phyloP scores from a whole-genome alignment of 495 filamentous ascomycete species.

The Arthonia radiata region DNA sequence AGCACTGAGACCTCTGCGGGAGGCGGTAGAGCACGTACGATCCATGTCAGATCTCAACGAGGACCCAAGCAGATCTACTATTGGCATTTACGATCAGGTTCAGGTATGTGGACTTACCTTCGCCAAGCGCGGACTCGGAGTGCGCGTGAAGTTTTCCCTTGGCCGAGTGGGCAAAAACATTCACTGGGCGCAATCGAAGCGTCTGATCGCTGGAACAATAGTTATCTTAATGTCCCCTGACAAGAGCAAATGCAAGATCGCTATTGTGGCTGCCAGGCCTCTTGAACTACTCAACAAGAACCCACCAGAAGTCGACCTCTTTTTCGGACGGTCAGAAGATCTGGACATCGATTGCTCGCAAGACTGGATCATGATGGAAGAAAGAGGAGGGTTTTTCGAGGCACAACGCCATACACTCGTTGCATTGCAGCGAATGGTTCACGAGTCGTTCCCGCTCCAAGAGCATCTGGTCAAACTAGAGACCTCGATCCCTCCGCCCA shows the following conservation, averaged over 20 bases:
- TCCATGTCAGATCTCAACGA: constrained; percentile 18
- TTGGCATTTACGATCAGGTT: constrained; percentile 59
- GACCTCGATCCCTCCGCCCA: constrained; percentile 19
- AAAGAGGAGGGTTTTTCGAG: constrained; percentile 47
- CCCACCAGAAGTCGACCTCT: constrained; percentile 53
- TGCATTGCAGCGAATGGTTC: constrained; percentile 45
- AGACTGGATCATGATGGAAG: constrained; percentile 60
- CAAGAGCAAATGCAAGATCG: constrained; percentile 37
- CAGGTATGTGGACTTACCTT: constrained; percentile 37
- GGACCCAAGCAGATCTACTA: constrained; percentile 20
- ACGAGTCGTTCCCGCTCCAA: constrained; percentile 34
- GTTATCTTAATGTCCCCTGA: constrained; percentile 40
- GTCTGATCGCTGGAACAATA: constrained; percentile 41
- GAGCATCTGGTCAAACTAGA: constrained; percentile 33
- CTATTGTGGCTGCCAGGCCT: constrained; percentile 46
- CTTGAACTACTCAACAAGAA: constrained; percentile 31
- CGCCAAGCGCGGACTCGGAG: constrained; percentile 33
- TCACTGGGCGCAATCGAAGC: constrained; percentile 50
- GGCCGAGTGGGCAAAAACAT: constrained; percentile 40
- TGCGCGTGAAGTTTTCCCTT: constrained; percentile 47
- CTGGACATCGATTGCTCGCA: constrained; percentile 39
- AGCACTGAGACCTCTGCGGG: constrained; percentile 31
- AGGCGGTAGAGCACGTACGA: constrained; percentile 22
- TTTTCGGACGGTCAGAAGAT: constrained; percentile 37
- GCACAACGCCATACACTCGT: constrained; percentile 42